Evolutionary conservation across 495 filamentous ascomycete genomes (phyloP), one percentile per base, ranked within the genome.

Genomic region (Penicilliopsis zonata): DNA sequence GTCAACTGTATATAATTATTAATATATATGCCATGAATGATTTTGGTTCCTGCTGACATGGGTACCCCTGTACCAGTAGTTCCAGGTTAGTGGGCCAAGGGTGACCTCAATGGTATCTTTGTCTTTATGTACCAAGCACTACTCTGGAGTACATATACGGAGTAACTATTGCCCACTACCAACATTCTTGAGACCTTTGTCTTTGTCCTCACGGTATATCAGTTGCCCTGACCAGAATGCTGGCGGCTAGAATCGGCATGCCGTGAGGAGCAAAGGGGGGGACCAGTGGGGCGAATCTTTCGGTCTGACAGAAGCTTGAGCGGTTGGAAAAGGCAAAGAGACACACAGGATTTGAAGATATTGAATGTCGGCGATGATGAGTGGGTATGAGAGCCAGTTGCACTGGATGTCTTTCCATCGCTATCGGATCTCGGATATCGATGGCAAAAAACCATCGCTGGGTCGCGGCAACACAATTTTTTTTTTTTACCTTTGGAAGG

Each of bases 101-200:
- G n/a, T n/a, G n/a, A n/a, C n/a, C n/a, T n/a, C n/a, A n/a, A n/a
- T n/a, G n/a, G n/a, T n/a, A n/a, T n/a, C n/a, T n/a, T n/a, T n/a
- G n/a, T n/a, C n/a, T n/a, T n/a, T n/a, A n/a, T n/a, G n/a, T n/a
- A n/a, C n/a, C n/a, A n/a, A n/a, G n/a, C n/a, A n/a, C n/a, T n/a
- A n/a, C n/a, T n/a, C n/a, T n/a, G n/a, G n/a, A n/a, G n/a, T n/a
- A n/a, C n/a, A n/a, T n/a, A n/a, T n/a, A n/a, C n/a, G n/a, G n/a
- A n/a, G n/a, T n/a, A n/a, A n/a, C n/a, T n/a, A n/a, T n/a, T n/a
- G n/a, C n/a, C n/a, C n/a, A n/a, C n/a, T n/a, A n/a, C n/a, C n/a
- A n/a, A n/a, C n/a, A n/a, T n/a, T n/a, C n/a, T n/a, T n/a, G n/a
- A 40, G 3, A 42, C 33, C 29, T 34, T 47, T 49, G 55, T 55